phyloP scores from a whole-genome alignment of 2,329 filamentous ascomycete species.

The Aureobasidium sp. region DNA sequence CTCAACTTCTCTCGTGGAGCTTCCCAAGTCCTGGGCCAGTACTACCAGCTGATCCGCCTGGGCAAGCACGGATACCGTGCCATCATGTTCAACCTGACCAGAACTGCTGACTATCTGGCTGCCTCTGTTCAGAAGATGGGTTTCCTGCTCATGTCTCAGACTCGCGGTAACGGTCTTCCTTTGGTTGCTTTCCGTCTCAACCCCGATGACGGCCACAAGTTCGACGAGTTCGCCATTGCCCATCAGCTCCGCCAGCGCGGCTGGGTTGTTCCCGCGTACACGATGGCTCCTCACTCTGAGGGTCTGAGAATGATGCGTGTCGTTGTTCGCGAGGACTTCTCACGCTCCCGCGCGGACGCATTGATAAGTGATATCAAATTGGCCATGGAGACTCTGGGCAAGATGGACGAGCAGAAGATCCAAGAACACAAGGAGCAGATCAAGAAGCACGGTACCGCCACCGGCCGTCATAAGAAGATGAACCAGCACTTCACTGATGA shows the following conservation, averaged over 20 bases:
- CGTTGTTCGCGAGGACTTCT: constrained; percentile 94
- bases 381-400: constrained; percentile 68
- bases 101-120: constrained; percentile 88
- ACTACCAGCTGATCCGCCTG: constrained; percentile 96
- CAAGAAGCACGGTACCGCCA: constrained; percentile 27
- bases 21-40: constrained; percentile 95
- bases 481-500: constrained; percentile 69
- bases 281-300: constrained; percentile 91
- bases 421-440: constrained; percentile 68
- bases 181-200: constrained; percentile 90
- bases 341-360: constrained; percentile 80
- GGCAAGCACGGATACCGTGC: constrained; percentile 92
- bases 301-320: constrained; percentile 91
- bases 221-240: constrained; percentile 67
- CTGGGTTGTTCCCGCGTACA: constrained; percentile 97
- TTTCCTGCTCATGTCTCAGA: constrained; percentile 91
- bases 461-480: constrained; percentile 37
- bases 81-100: constrained; percentile 95
- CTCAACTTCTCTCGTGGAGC: constrained; percentile 98
- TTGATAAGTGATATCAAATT: constrained; percentile 83
- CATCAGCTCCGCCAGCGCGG: constrained; percentile 88
- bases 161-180: constrained; percentile 80
- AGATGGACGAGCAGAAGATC: constrained; percentile 78
- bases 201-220: constrained; percentile 57
- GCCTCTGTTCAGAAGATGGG: constrained; percentile 76